Evolutionary conservation across 1,284 basidiomycete genomes (phyloP), one percentile per base, ranked within the genome.

Genomic region (Entoloma clypeatum): DNA sequence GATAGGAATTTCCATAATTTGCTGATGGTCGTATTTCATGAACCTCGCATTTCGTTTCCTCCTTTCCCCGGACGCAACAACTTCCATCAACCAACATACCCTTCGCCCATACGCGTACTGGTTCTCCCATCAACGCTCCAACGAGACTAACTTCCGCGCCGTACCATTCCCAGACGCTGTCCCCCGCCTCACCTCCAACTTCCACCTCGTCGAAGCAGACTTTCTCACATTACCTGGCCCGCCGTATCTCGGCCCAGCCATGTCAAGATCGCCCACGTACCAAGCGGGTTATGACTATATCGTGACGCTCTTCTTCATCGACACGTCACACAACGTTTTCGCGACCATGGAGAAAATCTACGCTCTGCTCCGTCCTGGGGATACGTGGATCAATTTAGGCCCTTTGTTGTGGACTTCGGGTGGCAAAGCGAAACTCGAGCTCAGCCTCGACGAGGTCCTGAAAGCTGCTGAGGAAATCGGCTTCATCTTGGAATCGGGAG

Each of bases 231-330:
- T 76, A 3, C n/a, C n/a, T n/a, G n/a, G n/a, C n/a, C n/a, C n/a
- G n/a, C n/a, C n/a, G n/a, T n/a, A n/a, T 41, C 52, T 17, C 18
- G 54, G 30, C 60, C 51, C 2, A 17, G 1, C 1, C 14, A 33
- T 28, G 19, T 30, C 32, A 31, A 39, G 25, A 35, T 28, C 38
- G 2, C 17, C 38, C 11, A 36, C 26, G n/a, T n/a, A n/a, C 10
- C 21, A 47, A 9, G 17, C 43, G 3, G 69, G 72, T 4, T 81
- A 77, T 57, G 75, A 81, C 55, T 74, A 64, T 49, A 64, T 83
- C 47, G 69, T 79, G 7, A 83, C 81, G 4, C 66, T 83, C 7
- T 84, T 82, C 64, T 85, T 85, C 66, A 77, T 85, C 55, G 79
- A 80, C 63, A 83, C 80, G 8, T 79, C 81, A 1, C 58, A 72